Percentiles rank a stretch among this genome's conserved stretches.
These are phyloP conservation scores for Dothideomycetidae sp. DNA, from an alignment of 2,329 filamentous ascomycete genomes.

Conservation along the genomic window DNA sequence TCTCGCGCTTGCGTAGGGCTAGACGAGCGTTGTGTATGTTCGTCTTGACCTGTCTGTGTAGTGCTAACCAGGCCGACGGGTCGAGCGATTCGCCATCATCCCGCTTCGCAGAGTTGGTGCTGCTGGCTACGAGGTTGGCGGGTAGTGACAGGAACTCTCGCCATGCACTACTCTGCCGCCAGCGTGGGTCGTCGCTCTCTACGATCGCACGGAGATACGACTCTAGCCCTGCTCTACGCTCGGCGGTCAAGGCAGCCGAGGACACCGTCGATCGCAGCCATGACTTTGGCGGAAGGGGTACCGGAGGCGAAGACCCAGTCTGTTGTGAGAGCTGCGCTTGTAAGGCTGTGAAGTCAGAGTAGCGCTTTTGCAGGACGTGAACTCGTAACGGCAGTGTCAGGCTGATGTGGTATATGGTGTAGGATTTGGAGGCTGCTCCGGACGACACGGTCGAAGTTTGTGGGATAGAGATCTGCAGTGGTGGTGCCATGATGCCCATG, in stretches of 20 bases:
- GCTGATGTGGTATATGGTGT: conserved; percentile 65
- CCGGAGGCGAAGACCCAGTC: conserved; percentile 50
- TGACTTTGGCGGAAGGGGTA: conserved; percentile 54
- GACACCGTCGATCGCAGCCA: conserved; percentile 63
- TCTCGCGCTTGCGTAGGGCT: conserved; percentile 54
- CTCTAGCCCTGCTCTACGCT: conserved; percentile 55
- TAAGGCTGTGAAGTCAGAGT: conserved; percentile 61
- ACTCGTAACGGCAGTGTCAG: conserved; percentile 63
- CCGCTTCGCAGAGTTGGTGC: conserved; percentile 18
- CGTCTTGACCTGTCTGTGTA: conserved; percentile 59
- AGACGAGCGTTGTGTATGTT: conserved; percentile 53
- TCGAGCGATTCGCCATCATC: conserved; percentile 25
- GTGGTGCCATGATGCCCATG: conserved; percentile 26
- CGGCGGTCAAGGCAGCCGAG: conserved; percentile 54
- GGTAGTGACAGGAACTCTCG: conserved; percentile 60
- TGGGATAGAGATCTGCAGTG: conserved; percentile 33
- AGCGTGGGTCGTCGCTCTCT: conserved; percentile 56
- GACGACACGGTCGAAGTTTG: conserved; percentile 36
- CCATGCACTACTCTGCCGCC: conserved; percentile 62
- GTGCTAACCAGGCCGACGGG: conserved; percentile 58
- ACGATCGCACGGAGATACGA: conserved; percentile 59
- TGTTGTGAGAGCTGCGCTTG: conserved; percentile 47
- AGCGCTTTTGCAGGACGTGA: conserved; percentile 65
- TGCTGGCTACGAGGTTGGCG: conserved; percentile 27
- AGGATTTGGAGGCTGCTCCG: conserved; percentile 44